phyloP scores from a whole-genome alignment of 108 stramenopile genomes.

The Nitzschia sp. region DNA sequence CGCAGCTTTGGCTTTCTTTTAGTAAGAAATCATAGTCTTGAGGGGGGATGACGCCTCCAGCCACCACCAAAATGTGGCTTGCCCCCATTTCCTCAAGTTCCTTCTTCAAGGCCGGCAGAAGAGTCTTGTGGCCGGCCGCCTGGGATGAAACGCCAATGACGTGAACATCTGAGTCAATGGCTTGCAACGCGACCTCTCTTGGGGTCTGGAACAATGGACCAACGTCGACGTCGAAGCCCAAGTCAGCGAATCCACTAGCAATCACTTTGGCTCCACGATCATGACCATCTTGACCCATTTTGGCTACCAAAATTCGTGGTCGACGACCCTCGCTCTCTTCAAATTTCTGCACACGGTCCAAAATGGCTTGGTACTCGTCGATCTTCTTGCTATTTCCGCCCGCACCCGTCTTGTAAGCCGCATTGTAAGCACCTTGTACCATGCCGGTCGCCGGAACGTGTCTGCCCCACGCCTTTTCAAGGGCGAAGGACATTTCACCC shows the following conservation, averaged over 20 bases:
- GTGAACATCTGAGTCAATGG: constrained; percentile 97
- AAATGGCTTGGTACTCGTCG: constrained; percentile 79
- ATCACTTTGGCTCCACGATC: constrained; percentile 99
- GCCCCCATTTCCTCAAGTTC: constrained; percentile 86
- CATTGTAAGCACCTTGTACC: constrained; percentile 95
- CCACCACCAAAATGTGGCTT: constrained; percentile 87
- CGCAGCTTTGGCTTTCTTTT: constrained; percentile 80
- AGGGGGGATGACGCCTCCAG: constrained; percentile 96
- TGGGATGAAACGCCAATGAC: constrained; percentile 95
- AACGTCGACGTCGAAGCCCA: constrained; percentile 98
- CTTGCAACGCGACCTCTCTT: constrained; percentile 93
- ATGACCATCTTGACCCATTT: constrained; percentile 99
- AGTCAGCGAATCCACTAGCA: constrained; percentile 94
- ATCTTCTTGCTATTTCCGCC: constrained; percentile 9
- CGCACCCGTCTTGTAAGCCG: constrained; percentile 50
- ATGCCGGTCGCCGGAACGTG: constrained; percentile 87
- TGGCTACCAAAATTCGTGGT: constrained; percentile 96
- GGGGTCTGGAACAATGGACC: constrained; percentile 98
- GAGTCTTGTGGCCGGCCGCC: constrained; percentile 97
- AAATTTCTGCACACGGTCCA: constrained; percentile 86
- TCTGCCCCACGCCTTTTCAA: constrained; percentile 95
- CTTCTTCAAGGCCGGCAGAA: constrained; percentile 89
- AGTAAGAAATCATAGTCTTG: constrained; percentile 92
- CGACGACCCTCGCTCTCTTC: constrained; percentile 90
- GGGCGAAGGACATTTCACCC: constrained; percentile 95